phyloP scores from a whole-genome alignment of 805 yeast species.

The Tetrapisispora arboricola region DNA sequence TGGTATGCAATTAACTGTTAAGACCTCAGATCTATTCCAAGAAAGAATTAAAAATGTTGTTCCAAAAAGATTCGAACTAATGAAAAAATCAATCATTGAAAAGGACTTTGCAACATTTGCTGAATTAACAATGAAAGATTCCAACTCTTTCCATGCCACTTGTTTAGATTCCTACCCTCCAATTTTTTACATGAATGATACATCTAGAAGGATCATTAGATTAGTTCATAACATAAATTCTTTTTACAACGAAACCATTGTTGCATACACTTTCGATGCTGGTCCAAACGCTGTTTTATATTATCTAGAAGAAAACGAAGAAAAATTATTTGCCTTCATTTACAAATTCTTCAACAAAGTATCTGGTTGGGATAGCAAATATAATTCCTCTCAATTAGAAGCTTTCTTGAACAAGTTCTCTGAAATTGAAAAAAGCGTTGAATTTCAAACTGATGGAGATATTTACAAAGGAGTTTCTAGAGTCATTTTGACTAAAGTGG shows the following conservation, averaged over 20 bases:
- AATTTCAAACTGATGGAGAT: conserved; percentile 38
- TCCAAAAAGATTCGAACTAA: conserved; percentile 71
- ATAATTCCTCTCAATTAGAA: conserved; percentile 21
- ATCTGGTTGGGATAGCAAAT: conserved; percentile 57
- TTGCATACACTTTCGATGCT: conserved; percentile 97
- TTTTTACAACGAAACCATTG: conserved; percentile 45
- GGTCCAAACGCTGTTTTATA: conserved; percentile 98
- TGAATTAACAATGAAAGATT: conserved; percentile 88
- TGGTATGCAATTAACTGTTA: conserved; percentile 94
- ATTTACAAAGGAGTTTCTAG: conserved; percentile 66
- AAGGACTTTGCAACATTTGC: conserved; percentile 77
- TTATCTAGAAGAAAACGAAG: conserved; percentile 68
- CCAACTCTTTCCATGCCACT: conserved; percentile 97
- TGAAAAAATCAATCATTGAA: conserved; percentile 66
- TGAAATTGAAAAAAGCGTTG: conserved; percentile 15
- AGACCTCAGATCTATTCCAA: conserved; percentile 76
- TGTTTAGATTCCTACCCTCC: conserved; percentile 95
- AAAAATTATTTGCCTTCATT: conserved; percentile 60
- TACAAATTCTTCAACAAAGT: conserved; percentile 48
- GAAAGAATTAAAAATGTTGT: conserved; percentile 74
- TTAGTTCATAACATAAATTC: conserved; percentile 71
- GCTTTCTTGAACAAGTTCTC: conserved; percentile 22
- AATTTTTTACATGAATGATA: conserved; percentile 85
- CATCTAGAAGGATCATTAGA: conserved; percentile 73
- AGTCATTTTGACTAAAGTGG: conserved; percentile 77